Conservation (phyloP, 2,329 filamentous ascomycete genomes). For the Penicillium sp. region DNA sequence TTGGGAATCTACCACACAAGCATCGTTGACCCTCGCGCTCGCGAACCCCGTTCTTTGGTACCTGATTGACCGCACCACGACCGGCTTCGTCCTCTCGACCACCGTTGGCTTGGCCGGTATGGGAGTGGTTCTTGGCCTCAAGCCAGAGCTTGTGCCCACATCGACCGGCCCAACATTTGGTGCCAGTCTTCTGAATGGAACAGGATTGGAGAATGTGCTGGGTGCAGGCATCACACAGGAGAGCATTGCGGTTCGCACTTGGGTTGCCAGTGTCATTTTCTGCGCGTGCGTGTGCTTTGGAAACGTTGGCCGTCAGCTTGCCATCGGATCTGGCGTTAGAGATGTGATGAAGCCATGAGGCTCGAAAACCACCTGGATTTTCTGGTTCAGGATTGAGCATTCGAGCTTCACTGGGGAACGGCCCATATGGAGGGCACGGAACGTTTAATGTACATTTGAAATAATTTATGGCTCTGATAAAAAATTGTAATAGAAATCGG, state of each 20-base stretch:
- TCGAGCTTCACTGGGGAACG: not conserved
- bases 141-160: constrained; percentile 73
- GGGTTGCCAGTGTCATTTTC: constrained; percentile 91
- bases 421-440: not conserved
- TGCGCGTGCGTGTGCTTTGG: constrained; percentile 95
- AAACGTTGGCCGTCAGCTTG: constrained; percentile 82
- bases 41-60: constrained; percentile 96
- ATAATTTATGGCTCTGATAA: constrained; percentile 9
- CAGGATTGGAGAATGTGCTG: constrained; percentile 33
- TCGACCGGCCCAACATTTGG: constrained; percentile 52
- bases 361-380: not conserved
- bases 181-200: constrained; percentile 29
- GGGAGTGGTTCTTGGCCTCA: constrained; percentile 68
- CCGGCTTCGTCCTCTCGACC: constrained; percentile 78
- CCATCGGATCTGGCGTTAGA: constrained; percentile 46
- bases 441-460: constrained; percentile 6
- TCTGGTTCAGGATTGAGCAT: not conserved
- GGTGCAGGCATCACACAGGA: constrained; percentile 46
- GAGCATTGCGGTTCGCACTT: constrained; percentile 67
- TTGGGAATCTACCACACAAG: constrained; percentile 93
- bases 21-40: constrained; percentile 82
- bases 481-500: constrained; percentile 4
- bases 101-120: constrained; percentile 74
- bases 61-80: constrained; percentile 83
- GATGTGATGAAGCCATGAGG: constrained; percentile 24